These are phyloP conservation scores for Entamoeba invadens DNA, from an alignment of 208 protist species.

Conservation along the genomic window DNA sequence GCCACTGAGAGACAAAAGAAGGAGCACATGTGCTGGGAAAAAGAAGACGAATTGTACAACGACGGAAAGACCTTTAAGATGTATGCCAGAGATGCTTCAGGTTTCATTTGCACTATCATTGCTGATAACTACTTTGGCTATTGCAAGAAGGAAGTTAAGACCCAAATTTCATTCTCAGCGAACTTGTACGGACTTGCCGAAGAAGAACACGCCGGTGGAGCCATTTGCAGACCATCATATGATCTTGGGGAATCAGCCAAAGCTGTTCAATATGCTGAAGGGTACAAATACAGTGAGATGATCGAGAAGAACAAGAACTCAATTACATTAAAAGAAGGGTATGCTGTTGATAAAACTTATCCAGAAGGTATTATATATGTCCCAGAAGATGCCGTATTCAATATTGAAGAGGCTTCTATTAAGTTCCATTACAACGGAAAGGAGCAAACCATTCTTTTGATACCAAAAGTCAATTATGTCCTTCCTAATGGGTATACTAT, in stretches of 20 bases:
- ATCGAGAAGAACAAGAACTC: not conserved
- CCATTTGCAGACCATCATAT: slow-evolving; percentile 18
- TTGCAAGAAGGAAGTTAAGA: slow-evolving; percentile 45
- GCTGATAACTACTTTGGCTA: slow-evolving; percentile 47
- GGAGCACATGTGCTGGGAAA: slow-evolving; percentile 36
- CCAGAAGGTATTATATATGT: slow-evolving; percentile 26
- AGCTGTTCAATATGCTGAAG: not conserved
- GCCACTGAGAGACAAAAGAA: slow-evolving; percentile 29
- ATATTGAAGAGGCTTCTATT: slow-evolving; percentile 10
- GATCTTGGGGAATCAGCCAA: slow-evolving; percentile 16
- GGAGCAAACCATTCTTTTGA: slow-evolving; percentile 15
- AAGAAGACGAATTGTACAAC: slow-evolving; percentile 39
- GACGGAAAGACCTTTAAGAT: slow-evolving; percentile 39
- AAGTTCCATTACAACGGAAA: slow-evolving; percentile 7
- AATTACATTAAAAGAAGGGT: slow-evolving; percentile 18
- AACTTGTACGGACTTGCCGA: slow-evolving; percentile 32
- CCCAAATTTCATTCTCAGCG: slow-evolving; percentile 31
- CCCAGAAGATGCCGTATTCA: slow-evolving; percentile 24
- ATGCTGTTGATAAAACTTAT: slow-evolving; percentile 26
- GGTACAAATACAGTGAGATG: slow-evolving; percentile 6
- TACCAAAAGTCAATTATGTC: slow-evolving; percentile 22
- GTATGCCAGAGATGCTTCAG: slow-evolving; percentile 11
- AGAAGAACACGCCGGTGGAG: slow-evolving; percentile 42
- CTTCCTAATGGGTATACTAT: slow-evolving; percentile 37
- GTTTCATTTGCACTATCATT: slow-evolving; percentile 34